phyloP scores from a whole-genome alignment of 441 rosid genomes.

The Geranium incanum region DNA sequence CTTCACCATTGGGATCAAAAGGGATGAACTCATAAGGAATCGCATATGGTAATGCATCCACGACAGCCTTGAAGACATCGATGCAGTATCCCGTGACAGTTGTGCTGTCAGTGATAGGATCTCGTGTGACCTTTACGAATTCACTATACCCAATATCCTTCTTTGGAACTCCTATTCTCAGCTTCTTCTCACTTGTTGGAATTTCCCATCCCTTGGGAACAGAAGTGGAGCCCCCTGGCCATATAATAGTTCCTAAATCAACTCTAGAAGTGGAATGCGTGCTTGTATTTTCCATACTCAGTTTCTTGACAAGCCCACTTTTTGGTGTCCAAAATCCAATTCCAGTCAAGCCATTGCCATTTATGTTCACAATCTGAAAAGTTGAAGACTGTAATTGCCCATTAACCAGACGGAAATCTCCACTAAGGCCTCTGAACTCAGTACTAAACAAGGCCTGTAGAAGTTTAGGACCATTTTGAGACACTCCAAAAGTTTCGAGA shows the following conservation, averaged over 20 bases:
- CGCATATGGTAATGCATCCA: conserved; percentile 34
- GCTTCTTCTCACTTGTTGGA: conserved; percentile 35
- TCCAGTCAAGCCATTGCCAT: conserved; percentile 23
- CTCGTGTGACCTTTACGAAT: conserved; percentile 36
- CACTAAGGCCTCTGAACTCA: conserved; percentile 38
- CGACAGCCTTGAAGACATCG: conserved; percentile 41
- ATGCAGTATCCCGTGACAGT: conserved; percentile 37
- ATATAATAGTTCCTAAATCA: conserved; percentile 30
- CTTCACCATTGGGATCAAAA: conserved; percentile 25
- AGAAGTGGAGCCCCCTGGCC: conserved; percentile 48
- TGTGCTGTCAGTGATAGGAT: conserved; percentile 16
- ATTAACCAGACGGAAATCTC: conserved; percentile 32
- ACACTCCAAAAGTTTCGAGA: conserved; percentile 38
- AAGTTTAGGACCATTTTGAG: conserved; percentile 35
- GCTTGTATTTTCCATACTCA: conserved; percentile 13
- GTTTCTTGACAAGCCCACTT: conserved; percentile 29
- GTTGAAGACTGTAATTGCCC: conserved; percentile 31
- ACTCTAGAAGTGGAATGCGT: conserved; percentile 27
- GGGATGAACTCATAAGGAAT: conserved; percentile 32
- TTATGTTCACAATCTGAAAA: conserved; percentile 40
- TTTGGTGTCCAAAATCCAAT: conserved; percentile 46
- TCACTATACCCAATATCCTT: conserved; percentile 25
- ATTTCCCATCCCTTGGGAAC: conserved; percentile 54
- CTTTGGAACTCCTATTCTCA: conserved; percentile 43
- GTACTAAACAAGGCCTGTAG: conserved; percentile 21